These are phyloP conservation scores for Fusarium graminum DNA, from an alignment of 2,329 filamentous ascomycete species.

Conservation along the genomic window DNA sequence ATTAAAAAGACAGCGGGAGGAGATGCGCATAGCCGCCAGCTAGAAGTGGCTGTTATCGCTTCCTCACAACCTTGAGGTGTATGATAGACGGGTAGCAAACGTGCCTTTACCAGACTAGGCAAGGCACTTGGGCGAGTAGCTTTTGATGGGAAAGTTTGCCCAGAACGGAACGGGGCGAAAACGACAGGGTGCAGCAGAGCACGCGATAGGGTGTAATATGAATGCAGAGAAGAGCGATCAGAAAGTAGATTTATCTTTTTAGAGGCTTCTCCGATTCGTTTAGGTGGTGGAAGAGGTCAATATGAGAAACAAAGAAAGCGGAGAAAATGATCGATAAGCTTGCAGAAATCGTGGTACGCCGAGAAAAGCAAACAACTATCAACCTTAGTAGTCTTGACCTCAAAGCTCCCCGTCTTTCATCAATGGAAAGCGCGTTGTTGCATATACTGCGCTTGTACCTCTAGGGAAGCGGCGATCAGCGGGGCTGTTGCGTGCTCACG, in stretches of 20 bases:
- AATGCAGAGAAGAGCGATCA: not conserved
- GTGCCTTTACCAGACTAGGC: no score
- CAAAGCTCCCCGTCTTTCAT: not conserved
- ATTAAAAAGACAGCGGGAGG: constrained; percentile 7
- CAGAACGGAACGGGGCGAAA: not conserved
- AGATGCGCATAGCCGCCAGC: constrained; percentile 40
- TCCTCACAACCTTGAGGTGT: not conserved
- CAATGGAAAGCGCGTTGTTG: constrained; percentile 9
- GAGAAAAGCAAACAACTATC: not conserved
- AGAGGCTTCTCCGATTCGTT: not conserved
- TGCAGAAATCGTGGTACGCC: constrained; percentile 5
- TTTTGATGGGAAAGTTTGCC: not conserved
- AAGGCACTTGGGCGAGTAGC: not conserved
- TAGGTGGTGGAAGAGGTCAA: not conserved
- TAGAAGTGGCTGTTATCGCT: constrained; percentile 8
- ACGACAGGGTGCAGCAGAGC: not conserved
- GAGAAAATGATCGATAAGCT: not conserved
- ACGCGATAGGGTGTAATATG: not conserved
- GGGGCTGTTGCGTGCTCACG: constrained; percentile 5
- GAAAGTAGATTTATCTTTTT: not conserved
- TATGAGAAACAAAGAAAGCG: not conserved
- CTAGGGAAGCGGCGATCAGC: constrained; percentile 8
- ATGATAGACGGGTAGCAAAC: not conserved
- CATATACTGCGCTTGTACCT: constrained; percentile 10
- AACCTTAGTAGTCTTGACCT: not conserved